Evolutionary conservation across 2,329 filamentous ascomycete genomes (phyloP).

Genomic region (Hypoxylon sp.): DNA sequence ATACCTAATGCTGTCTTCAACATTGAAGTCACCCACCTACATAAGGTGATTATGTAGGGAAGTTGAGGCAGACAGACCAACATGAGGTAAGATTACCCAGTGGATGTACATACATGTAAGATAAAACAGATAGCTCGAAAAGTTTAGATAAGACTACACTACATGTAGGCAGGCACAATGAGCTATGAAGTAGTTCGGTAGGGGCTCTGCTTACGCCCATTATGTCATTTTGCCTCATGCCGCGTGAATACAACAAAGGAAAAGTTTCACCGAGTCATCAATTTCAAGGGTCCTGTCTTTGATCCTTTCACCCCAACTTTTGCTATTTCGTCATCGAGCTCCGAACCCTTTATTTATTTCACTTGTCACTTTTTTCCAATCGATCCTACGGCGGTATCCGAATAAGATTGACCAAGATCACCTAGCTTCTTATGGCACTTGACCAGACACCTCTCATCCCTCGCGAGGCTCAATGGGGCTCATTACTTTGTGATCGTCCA

Average conservation of each 20-base stretch:
- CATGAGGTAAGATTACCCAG: too few species aligned
- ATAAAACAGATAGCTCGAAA: neutral
- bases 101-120: neutral
- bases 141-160: neutral
- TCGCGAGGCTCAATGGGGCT: constrained; percentile 21
- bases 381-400: constrained; percentile 31
- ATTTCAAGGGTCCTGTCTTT: constrained; percentile 37
- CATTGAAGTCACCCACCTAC: too few species aligned
- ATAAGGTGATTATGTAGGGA: too few species aligned
- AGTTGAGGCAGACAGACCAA: neutral
- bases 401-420: constrained; percentile 21
- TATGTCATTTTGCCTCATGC: constrained; percentile 31
- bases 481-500: constrained; percentile 23
- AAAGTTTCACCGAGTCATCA: constrained; percentile 42
- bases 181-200: neutral
- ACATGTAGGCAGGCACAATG: constrained; percentile 3
- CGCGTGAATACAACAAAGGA: constrained; percentile 26
- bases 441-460: constrained; percentile 17
- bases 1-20: neutral
- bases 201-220: constrained; percentile 8
- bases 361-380: constrained; percentile 26
- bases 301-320: constrained; percentile 33
- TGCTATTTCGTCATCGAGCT: constrained; percentile 45
- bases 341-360: constrained; percentile 34
- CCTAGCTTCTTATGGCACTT: constrained; percentile 5